A percentile compares a stretch with the other conserved stretches of the same genome.
phyloP scores from a whole-genome alignment of 2,329 filamentous ascomycete genomes.

The Trichoderma hamatum region DNA sequence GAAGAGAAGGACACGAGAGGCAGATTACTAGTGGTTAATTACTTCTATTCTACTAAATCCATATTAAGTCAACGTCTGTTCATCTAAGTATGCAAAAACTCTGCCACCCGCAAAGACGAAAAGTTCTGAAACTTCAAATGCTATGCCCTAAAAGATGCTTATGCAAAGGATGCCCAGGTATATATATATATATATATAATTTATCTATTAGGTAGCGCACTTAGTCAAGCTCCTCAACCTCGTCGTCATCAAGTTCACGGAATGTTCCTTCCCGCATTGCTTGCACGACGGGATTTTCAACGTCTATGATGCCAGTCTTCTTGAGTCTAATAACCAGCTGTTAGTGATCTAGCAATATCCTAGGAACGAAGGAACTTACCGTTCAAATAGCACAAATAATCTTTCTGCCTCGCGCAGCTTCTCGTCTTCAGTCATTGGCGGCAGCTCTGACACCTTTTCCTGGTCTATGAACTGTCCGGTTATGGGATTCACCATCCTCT shows the following conservation, averaged over 20 bases:
- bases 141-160: neutral
- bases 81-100: neutral
- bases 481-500: conserved; percentile 71
- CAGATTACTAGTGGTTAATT: neutral
- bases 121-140: neutral
- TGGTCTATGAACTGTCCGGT: conserved; percentile 80
- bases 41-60: neutral
- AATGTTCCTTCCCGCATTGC: conserved; percentile 71
- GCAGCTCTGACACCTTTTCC: conserved; percentile 61
- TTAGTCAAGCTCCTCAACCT: conserved; percentile 48
- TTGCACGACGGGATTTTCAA: conserved; percentile 76
- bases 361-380: conserved; percentile 50
- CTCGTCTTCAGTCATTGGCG: conserved; percentile 86
- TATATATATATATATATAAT: neutral
- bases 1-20: neutral
- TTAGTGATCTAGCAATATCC: conserved; percentile 28
- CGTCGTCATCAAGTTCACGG: conserved; percentile 65
- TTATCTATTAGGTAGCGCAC: neutral
- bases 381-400: conserved; percentile 87
- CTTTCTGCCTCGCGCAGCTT: conserved; percentile 90
- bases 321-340: conserved; percentile 53
- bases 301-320: conserved; percentile 73
- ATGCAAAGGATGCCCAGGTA: neutral
- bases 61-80: neutral
- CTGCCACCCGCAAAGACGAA: neutral